Base-by-base conservation (phyloP, 2,329 filamentous ascomycete genomes). In the Trichoderma citrinoviride region DNA sequence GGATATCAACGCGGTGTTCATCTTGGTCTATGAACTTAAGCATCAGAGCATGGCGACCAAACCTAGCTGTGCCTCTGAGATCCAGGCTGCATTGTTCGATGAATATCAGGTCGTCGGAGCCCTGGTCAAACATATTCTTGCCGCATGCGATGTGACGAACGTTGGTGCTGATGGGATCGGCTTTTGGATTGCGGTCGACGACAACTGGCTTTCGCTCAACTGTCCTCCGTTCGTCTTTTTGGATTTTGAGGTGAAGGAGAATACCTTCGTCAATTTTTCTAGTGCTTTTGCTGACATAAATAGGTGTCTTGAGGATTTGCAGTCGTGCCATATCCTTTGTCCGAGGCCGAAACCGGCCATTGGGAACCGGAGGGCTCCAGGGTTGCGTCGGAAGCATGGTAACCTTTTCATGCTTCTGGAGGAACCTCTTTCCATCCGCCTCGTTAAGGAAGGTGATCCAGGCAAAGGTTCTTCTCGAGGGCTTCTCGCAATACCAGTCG, bases 401-500 rank as follows among this genome's bases (percentile, higher is more conserved):
- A 15, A 46, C 6, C 3, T 21, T 25, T 78, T 78, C 73, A 41
- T 82, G 75, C 0, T 61, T 69, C 0, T 65, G 19, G 1, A 86
- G 72, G 57, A 86, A 86, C 0, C 52, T 72, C 0, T 70, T 44
- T 8, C 77, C 83, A 5, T 86, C 78, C 0, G 61, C 17, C 0
- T 53, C 50, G 1, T 75, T 29, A 2, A 81, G 74, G 58, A 86
- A 86, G 0, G 76, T 78, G 52, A 85, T 67, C 58, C 73, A 77
- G 3, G 76, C 83, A 19, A 72, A 72, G 69, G 0, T 44, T 49
- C 21, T 73, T 79, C 3, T 71, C 70, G 2, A 70, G 72, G 74
- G 71, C 65, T 84, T 85, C 0, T 81, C 73, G 67, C 78, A 83
- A 0, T 61, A 61, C 74, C 78, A 86, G 7, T 80, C 74, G 1